Base-by-base conservation (phyloP, 106 monocot species). In the Phalaenopsis aphrodite region DNA sequence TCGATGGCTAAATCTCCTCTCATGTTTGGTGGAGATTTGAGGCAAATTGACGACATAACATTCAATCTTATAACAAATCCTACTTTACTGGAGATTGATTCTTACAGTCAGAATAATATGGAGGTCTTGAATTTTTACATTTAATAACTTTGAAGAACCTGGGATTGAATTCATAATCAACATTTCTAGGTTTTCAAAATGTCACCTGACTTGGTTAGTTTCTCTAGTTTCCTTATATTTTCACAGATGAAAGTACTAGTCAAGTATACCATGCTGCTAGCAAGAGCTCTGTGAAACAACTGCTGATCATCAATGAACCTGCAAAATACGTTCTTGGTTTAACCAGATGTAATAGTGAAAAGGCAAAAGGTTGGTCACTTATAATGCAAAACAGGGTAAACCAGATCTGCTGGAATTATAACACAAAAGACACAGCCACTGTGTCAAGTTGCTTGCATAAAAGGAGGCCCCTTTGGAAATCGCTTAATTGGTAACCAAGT, bases 1-100 rank as follows among this genome's bases (percentile, higher is more conserved):
- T 92, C 88, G 23, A 97, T 97, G 89, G 91, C 89, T 46, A 97
- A 87, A 48, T 97, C 96, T 79, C 96, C 96, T 82, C 94, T 97
- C 55, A 97, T 94, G 85, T 97, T 86, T 92, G 96, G 96, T 80
- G 96, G 96, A 39, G 96, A 97, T 85, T 68, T 94, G 64, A 92
- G 90, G 83, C 80, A 90, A 24, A 83, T 89, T 65, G 89, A 94
- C 78, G 64, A 75, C 15, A 81, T 2, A 43, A 92, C 96, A 42
- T 86, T 86, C 45, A 79, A 41, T 81, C 87, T 97, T 36, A 94
- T 97, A 58, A 94, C 91, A 15, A 90, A 97, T 82, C 92, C 92
- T 81, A 90, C 79, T 16, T 77, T 97, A 41, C 56, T 94, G 82
- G 89, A 94, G 77, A 97, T 97, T 56, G 92, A 97, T 75, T 84